Percentiles rank a stretch among this genome's conserved stretches.
phyloP scores from a whole-genome alignment of 805 yeast genomes.

The Starmerella cellae region DNA sequence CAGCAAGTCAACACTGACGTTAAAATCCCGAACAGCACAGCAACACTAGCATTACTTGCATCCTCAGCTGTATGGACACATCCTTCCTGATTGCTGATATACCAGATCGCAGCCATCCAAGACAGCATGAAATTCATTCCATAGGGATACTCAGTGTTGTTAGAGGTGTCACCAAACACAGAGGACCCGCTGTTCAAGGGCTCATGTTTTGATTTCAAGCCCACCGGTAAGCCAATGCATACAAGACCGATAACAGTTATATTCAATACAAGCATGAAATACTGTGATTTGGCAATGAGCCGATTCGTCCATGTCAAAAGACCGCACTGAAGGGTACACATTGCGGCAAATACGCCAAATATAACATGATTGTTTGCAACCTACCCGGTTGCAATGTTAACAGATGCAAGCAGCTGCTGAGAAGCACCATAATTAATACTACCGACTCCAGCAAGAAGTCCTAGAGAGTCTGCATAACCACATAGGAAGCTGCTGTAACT shows the following conservation, averaged over 20 bases:
- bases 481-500: slow-evolving; percentile 47
- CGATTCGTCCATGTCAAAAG: slow-evolving; percentile 46
- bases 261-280: slow-evolving; percentile 44
- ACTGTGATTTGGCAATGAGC: slow-evolving; percentile 45
- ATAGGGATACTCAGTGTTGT: slow-evolving; percentile 40
- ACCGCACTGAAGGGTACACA: slow-evolving; percentile 39
- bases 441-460: slow-evolving; percentile 52
- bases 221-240: slow-evolving; percentile 53
- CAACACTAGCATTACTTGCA: slow-evolving; percentile 45
- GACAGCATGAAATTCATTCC: slow-evolving; percentile 45
- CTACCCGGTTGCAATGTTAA: slow-evolving; percentile 35
- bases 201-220: slow-evolving; percentile 24
- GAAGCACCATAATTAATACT: slow-evolving; percentile 62
- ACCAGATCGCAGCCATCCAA: slow-evolving; percentile 62
- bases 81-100: slow-evolving; percentile 60
- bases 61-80: slow-evolving; percentile 65
- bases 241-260: slow-evolving; percentile 40
- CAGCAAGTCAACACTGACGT: slow-evolving; percentile 47
- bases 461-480: slow-evolving; percentile 56
- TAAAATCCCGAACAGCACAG: slow-evolving; percentile 54
- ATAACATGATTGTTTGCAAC: slow-evolving; percentile 39
- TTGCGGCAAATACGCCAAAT: slow-evolving; percentile 56
- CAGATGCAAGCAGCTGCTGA: slow-evolving; percentile 35
- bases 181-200: slow-evolving; percentile 38
- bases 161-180: slow-evolving; percentile 43